phyloP scores from a whole-genome alignment of 306 rosid genomes.

The Pachyrhizus erosus region DNA sequence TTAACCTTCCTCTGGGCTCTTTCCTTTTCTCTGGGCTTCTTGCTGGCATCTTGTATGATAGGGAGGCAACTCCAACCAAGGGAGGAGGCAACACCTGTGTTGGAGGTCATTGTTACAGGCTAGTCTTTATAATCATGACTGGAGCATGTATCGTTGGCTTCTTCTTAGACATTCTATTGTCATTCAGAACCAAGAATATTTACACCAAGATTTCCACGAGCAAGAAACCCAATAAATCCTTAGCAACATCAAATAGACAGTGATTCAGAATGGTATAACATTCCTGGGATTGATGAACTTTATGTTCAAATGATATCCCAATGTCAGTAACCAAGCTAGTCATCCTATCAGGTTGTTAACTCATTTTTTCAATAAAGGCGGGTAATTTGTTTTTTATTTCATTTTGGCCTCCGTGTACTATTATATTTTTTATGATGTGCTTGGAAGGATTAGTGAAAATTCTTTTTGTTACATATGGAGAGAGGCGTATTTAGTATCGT shows the following conservation, averaged over 20 bases:
- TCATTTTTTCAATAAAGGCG: neutral
- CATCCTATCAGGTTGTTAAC: neutral
- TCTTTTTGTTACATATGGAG: conserved; percentile 15
- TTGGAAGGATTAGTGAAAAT: neutral
- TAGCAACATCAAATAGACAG: conserved; percentile 1
- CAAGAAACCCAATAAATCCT: conserved; percentile 60
- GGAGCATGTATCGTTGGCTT: conserved; percentile 77
- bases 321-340: neutral
- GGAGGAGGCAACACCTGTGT: conserved; percentile 93
- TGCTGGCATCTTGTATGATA: conserved; percentile 79
- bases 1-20: conserved; percentile 92
- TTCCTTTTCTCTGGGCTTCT: conserved; percentile 93
- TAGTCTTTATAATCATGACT: conserved; percentile 76
- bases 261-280: neutral
- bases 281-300: conserved; percentile 46
- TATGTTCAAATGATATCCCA: conserved; percentile 50
- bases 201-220: conserved; percentile 66
- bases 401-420: neutral
- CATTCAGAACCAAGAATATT: conserved; percentile 64
- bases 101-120: conserved; percentile 86
- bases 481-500: conserved; percentile 8
- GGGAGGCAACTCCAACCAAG: conserved; percentile 68
- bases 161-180: conserved; percentile 69
- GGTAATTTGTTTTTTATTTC: neutral
- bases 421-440: neutral